Evolutionary conservation across 345 rosid species (phyloP).

Genomic region (Corchorus capsularis): DNA sequence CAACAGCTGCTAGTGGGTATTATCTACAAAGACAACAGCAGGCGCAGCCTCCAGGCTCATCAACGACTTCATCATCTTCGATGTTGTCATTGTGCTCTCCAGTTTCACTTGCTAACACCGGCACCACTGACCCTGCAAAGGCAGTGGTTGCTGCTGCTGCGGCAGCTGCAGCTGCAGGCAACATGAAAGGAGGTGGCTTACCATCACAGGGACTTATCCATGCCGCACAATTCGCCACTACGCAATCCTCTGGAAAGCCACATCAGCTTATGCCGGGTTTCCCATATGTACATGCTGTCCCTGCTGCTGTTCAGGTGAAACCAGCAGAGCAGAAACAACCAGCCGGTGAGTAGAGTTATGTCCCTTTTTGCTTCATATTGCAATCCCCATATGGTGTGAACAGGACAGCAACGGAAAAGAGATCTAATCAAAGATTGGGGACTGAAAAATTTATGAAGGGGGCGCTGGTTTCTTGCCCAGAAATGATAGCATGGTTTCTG

Average conservation of each 20-base stretch:
- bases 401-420: neutral
- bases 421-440: constrained; percentile 23
- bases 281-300: constrained; percentile 56
- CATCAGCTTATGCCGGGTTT: constrained; percentile 70
- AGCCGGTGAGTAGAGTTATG: constrained; percentile 66
- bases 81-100: constrained; percentile 58
- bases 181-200: constrained; percentile 68
- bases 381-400: neutral
- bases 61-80: constrained; percentile 48
- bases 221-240: constrained; percentile 44
- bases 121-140: constrained; percentile 75
- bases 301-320: constrained; percentile 69
- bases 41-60: constrained; percentile 42
- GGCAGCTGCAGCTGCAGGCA: constrained; percentile 51
- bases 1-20: constrained; percentile 47
- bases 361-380: constrained; percentile 6
- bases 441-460: constrained; percentile 15
- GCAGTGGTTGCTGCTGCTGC: constrained; percentile 55
- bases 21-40: constrained; percentile 67
- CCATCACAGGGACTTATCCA: constrained; percentile 49
- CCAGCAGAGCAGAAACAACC: constrained; percentile 88
- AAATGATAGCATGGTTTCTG: constrained; percentile 12
- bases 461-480: constrained; percentile 7
- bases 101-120: constrained; percentile 36
- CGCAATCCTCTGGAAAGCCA: constrained; percentile 54